phyloP scores from a whole-genome alignment of 495 filamentous ascomycete species.

The Elaphomyces granulatus region DNA sequence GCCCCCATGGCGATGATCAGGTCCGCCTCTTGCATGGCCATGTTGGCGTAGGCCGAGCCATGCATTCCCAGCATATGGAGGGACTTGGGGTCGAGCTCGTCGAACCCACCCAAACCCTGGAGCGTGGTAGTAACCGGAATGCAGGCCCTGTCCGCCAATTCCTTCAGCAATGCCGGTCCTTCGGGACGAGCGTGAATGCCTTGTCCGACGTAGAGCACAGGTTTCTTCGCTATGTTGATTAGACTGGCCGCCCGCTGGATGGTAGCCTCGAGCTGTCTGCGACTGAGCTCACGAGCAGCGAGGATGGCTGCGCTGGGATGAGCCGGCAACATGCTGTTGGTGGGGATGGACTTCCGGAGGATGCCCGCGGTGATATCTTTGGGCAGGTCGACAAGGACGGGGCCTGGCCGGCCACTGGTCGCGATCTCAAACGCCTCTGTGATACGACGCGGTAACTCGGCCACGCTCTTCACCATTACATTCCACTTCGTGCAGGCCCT shows the following conservation, averaged over 20 bases:
- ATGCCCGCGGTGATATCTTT: constrained; percentile 44
- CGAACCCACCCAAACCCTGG: constrained; percentile 50
- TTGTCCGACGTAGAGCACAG: constrained; percentile 46
- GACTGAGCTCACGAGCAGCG: constrained; percentile 34
- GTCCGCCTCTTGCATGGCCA: constrained; percentile 52
- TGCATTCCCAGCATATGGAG: constrained; percentile 54
- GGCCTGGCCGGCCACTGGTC: constrained; percentile 42
- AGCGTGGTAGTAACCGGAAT: constrained; percentile 51
- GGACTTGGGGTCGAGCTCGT: constrained; percentile 42
- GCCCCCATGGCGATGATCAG: constrained; percentile 47
- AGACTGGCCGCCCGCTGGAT: constrained; percentile 40
- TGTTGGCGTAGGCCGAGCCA: constrained; percentile 48
- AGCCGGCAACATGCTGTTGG: constrained; percentile 39
- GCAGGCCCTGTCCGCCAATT: constrained; percentile 40
- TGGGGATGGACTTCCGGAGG: constrained; percentile 38
- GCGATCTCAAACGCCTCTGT: constrained; percentile 52
- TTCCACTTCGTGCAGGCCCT: constrained; percentile 55
- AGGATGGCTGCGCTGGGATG: constrained; percentile 40
- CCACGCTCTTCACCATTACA: constrained; percentile 45
- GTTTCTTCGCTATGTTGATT: constrained; percentile 45
- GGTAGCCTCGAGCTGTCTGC: constrained; percentile 31
- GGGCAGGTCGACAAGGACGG: constrained; percentile 47
- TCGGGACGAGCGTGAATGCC: constrained; percentile 38
- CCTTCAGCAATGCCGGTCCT: constrained; percentile 37
- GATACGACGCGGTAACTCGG: constrained; percentile 42